A percentile compares a stretch with the other conserved stretches of the same genome.
Conservation (phyloP, 148 eudicot genomes). For the Tetragonia tetragonoides region DNA sequence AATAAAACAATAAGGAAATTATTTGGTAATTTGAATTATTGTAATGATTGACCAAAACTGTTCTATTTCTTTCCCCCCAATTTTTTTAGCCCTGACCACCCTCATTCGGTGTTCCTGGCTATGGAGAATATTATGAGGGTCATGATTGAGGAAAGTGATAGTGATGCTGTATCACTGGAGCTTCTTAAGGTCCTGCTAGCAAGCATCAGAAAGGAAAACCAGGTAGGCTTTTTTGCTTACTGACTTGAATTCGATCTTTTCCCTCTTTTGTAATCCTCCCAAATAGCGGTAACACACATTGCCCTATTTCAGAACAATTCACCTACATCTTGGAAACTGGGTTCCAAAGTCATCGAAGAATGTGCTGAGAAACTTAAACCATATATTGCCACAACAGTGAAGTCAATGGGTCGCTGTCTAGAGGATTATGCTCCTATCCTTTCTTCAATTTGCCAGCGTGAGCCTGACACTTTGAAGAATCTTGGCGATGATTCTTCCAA, state of each 20-base stretch:
- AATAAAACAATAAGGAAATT: background rate
- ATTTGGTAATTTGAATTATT: background rate
- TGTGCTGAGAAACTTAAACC: constrained; percentile 44
- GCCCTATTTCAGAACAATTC: constrained; percentile 39
- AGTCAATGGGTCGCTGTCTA: constrained; percentile 26
- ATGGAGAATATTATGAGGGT: constrained; percentile 77
- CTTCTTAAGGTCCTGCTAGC: constrained; percentile 59
- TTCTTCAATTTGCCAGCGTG: constrained; percentile 41
- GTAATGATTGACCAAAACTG: background rate
- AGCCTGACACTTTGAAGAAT: constrained; percentile 22
- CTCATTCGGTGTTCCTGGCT: constrained; percentile 42
- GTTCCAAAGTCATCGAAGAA: constrained; percentile 46
- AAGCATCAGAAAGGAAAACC: constrained; percentile 61
- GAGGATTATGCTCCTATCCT: constrained; percentile 66
- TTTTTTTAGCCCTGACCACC: constrained; percentile 55
- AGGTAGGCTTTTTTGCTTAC: constrained; percentile 37
- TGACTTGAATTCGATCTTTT: background rate
- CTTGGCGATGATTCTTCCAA: constrained; percentile 27
- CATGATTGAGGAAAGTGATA: constrained; percentile 74
- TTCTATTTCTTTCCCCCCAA: background rate
- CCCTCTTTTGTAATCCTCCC: background rate
- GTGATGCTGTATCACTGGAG: constrained; percentile 50
- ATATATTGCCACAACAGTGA: constrained; percentile 43
- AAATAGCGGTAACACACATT: background rate
- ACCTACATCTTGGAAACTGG: constrained; percentile 55